Evolutionary conservation across 2,329 filamentous ascomycete species (phyloP), one percentile per base, ranked within the genome.

Genomic region (Aspergillus uvarum): DNA sequence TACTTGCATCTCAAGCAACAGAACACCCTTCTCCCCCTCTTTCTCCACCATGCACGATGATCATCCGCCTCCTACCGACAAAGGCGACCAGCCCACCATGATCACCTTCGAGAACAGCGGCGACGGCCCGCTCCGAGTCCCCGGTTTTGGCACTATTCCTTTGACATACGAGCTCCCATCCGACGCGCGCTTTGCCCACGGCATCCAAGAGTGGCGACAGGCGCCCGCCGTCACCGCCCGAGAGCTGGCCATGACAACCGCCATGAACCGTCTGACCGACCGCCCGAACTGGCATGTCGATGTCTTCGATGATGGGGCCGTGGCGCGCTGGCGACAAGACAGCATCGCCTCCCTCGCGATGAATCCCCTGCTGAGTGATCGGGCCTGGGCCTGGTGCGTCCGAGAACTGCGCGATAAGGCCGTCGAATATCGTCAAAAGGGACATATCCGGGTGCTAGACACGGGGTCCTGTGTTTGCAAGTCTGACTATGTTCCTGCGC

Each of bases 391-490:
- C 22, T 54, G 38, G 51, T 54, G 51, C 19, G 7, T 54, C 22
- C 6, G 14, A 10, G 51, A 54, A 14, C 24, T 54, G 22, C 35
- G 51, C 22, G 51, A 54, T 4, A 54, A 54, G 16, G 51, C 51
- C 1, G 22, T 10, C 5, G 6, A 54, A 5, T 54, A 14, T 19
- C 51, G 38, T 26, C 11, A 54, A n/a, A 22, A 54, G 1, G 35
- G 35, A 2, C 51, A 54, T 4, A 47, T 54, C 3, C 51, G 51
- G 1, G 51, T 54, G 51, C 24, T 54, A 10, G 51, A 54, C 22
- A 47, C 51, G 4, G 51, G 51, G 10, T 47, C 51, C n/a, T 54
- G 51, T 44, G 35, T 54, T 3, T 54, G 51, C 16, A 54, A 54
- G 5, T 42, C 51, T 2, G 51, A 54, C 19, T 3, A 16, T 8